These are phyloP conservation scores for Hymenoscyphus infarciens DNA, from an alignment of 2,329 filamentous ascomycete species.

Conservation along the genomic window DNA sequence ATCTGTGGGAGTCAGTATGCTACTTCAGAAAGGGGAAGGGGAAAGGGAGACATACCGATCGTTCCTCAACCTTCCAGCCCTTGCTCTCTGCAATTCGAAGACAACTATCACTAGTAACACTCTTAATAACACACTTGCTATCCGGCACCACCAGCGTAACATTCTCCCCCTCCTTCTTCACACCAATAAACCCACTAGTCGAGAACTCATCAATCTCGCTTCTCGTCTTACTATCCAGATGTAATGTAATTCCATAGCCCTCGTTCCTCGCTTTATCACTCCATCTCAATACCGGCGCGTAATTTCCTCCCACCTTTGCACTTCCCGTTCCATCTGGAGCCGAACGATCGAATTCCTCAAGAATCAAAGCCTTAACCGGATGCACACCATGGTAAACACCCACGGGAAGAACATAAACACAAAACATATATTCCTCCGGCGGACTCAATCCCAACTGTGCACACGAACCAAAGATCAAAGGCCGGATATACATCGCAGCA, in stretches of 20 bases:
- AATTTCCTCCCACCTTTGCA: constrained; percentile 96
- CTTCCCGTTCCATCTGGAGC: constrained; percentile 88
- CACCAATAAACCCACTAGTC: constrained; percentile 88
- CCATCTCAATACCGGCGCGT: constrained; percentile 85
- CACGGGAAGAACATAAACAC: constrained; percentile 85
- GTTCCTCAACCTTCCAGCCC: constrained; percentile 80
- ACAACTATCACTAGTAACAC: constrained; percentile 76
- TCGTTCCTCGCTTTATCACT: constrained; percentile 75
- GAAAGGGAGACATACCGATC: constrained; percentile 49
- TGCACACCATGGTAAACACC: constrained; percentile 91
- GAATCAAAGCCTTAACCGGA: constrained; percentile 80
- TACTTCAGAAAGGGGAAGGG: not conserved
- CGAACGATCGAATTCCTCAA: constrained; percentile 90
- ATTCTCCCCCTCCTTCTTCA: constrained; percentile 48
- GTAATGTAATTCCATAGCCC: constrained; percentile 91
- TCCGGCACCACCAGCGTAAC: constrained; percentile 71
- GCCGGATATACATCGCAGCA: constrained; percentile 88
- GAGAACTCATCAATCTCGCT: constrained; percentile 94
- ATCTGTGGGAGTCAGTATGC: constrained; percentile 46
- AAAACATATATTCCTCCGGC: constrained; percentile 88
- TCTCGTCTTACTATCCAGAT: constrained; percentile 80
- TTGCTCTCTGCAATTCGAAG: constrained; percentile 71
- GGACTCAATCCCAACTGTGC: constrained; percentile 84
- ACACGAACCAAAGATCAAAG: constrained; percentile 80
- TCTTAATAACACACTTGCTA: constrained; percentile 82